phyloP scores from a whole-genome alignment of 805 yeast species.

The Starmerella riodocensis region DNA sequence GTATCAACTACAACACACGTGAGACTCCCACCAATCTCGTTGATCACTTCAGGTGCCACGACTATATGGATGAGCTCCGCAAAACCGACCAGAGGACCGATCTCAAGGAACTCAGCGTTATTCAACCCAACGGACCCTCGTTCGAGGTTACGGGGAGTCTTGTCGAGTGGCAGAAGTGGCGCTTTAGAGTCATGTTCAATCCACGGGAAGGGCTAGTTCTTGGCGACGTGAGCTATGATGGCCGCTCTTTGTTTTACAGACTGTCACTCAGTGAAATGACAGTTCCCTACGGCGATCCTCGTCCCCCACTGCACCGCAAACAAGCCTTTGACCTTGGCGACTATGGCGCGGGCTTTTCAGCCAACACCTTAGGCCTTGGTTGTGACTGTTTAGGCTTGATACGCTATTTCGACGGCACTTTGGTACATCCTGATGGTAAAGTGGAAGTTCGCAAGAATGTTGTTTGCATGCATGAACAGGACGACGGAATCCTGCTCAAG shows the following conservation, averaged over 20 bases:
- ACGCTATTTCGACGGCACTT: conserved; percentile 52
- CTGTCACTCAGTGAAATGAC: conserved; percentile 69
- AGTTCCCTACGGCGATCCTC: conserved; percentile 74
- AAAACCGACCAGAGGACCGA: conserved; percentile 44
- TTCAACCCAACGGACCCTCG: conserved; percentile 76
- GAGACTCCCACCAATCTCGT: conserved; percentile 42
- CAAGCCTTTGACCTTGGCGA: conserved; percentile 79
- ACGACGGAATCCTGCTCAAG: conserved; percentile 62
- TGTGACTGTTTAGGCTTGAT: conserved; percentile 75
- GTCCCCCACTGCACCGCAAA: conserved; percentile 70
- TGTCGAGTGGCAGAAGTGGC: conserved; percentile 74
- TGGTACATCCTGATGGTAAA: conserved; percentile 45
- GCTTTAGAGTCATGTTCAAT: conserved; percentile 53
- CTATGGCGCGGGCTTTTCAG: conserved; percentile 65
- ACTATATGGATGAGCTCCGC: conserved; percentile 56
- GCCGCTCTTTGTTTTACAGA: conserved; percentile 62
- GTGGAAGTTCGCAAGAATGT: conserved; percentile 52
- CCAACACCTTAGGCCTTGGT: conserved; percentile 54
- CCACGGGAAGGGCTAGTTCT: conserved; percentile 69
- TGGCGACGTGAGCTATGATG: conserved; percentile 60
- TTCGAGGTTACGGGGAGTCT: conserved; percentile 46
- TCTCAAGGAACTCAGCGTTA: conserved; percentile 58
- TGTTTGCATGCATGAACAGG: conserved; percentile 74
- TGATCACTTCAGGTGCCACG: conserved; percentile 48
- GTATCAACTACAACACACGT: conserved; percentile 40